Evolutionary conservation across 306 rosid species (phyloP), one percentile per base, ranked within the genome.

Genomic region (Quercus bicolor): DNA sequence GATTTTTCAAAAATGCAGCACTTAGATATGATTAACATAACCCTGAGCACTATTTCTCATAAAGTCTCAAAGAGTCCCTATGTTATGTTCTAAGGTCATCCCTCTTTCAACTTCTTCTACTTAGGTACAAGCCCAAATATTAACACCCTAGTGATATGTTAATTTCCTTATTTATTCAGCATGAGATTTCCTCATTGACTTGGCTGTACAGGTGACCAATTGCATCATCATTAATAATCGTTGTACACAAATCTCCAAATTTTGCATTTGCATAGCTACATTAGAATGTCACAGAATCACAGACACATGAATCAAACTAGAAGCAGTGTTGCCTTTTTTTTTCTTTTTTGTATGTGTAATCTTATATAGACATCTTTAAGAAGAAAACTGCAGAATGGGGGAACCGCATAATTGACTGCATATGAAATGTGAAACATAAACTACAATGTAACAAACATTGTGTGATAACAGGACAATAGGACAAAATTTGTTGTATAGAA

Each of bases 381-480:
- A 16, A 65, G 45, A 31, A 31, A 65, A 29, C 14, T 7, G 37
- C 23, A 65, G 48, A 5, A 65, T 8, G 45, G 21, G 48, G 1
- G 37, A n/a, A 16, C 70, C 70, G 3, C 48, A 65, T 29, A 19
- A 31, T 29, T 16, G 48, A 65, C 70, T 31, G 70, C 45, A 65
- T 31, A 33, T 13, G 19, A 9, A 40, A 40, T 40, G 11, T 40
- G 45, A 10, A 33, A 33, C 48, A 65, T 56, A 3, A 54, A 74
- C 52, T 73, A 65, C 55, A 24, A 56, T 52, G 74, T 43, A 75
- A 29, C 48, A 77, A 78, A 65, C 45, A 45, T 70, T 73, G 74
- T 68, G 29, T 28, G 51, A 19, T 75, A 24, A 12, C 31, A 5
- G 59, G 24, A n/a, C 14, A 45, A 72, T 3, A 72, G 24, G 23